A percentile compares a stretch with the other conserved stretches of the same genome.
Conservation (phyloP, 305 asterid genomes). For the Salvia sclarea region DNA sequence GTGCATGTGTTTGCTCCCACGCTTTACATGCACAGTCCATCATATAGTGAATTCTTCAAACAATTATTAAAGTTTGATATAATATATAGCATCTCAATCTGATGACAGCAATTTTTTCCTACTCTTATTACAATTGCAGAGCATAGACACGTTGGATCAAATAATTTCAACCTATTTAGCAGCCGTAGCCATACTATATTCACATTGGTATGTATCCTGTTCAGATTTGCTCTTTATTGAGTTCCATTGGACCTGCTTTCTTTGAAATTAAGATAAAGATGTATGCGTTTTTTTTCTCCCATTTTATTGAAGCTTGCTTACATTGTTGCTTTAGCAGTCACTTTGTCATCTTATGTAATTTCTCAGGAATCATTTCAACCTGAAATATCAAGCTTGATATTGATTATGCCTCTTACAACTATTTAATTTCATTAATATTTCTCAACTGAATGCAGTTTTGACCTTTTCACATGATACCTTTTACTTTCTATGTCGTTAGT, state of each 20-base stretch:
- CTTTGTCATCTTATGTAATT: constrained; percentile 6
- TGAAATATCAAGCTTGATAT: neutral
- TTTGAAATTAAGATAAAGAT: neutral
- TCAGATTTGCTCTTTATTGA: constrained; percentile 23
- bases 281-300: neutral
- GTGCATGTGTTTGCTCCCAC: constrained; percentile 4
- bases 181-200: constrained; percentile 99
- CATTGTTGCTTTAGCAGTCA: constrained; percentile 8
- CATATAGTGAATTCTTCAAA: neutral
- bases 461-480: neutral
- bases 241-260: constrained; percentile 15
- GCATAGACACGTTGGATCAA: constrained; percentile 98
- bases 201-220: constrained; percentile 64
- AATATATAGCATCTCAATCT: neutral
- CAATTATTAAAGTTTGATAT: constrained; percentile 18
- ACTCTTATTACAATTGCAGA: constrained; percentile 51
- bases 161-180: constrained; percentile 90
- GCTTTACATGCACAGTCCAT: constrained; percentile 16
- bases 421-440: constrained; percentile 1
- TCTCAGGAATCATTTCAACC: constrained; percentile 7
- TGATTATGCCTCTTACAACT: neutral
- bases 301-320: constrained; percentile 17
- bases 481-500: neutral
- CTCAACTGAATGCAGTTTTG: constrained; percentile 10
- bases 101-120: neutral